Evolutionary conservation across 306 rosid genomes (phyloP), one percentile per base, ranked within the genome.

Genomic region (Oxytropis ochrocephala): DNA sequence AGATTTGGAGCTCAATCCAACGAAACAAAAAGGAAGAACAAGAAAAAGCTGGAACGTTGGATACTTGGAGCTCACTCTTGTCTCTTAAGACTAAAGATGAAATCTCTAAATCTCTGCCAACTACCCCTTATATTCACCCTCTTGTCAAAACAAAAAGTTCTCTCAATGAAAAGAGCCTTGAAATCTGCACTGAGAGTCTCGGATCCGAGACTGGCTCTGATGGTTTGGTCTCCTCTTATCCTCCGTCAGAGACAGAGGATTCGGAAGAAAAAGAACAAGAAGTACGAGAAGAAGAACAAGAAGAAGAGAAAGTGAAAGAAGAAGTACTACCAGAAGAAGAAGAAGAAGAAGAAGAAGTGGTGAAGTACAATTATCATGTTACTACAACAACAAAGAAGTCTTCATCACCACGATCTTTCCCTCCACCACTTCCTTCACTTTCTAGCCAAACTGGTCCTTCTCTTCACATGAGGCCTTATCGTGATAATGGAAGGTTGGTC

Each of bases 201-300:
- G 99, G 99, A 11, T 91, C 97, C n/a, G 99, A 94, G 77, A 87
- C 96, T 11, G 97, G 96, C 68, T 87, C 96, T 10, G 96, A 94
- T 44, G 88, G 79, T 0, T 84, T 87, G 48, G 82, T 87, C 64
- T 78, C 89, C 0, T 84, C 89, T 0, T 79, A 80, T 68, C 66
- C 86, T 0, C 33, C 87, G 12, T 86, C 87, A 0, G 88, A 78
- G 58, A 70, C 63, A 5, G 82, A 73, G 18, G 89, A 80, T 30
- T 19, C 43, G 42, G 76, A 72, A 24, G 75, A 67, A 2, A n/a
- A 16, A 29, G 54, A 47, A 35, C 57, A 68, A 1, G 35, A 66
- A n/a, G n/a, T n/a, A 11, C 54, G 3, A 24, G 29, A 24, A 24
- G 29, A 24, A 24, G 3, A 50, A 2, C 17, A 21, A 17, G 47